phyloP scores from a whole-genome alignment of 805 yeast species.

The Priceomyces castillae region DNA sequence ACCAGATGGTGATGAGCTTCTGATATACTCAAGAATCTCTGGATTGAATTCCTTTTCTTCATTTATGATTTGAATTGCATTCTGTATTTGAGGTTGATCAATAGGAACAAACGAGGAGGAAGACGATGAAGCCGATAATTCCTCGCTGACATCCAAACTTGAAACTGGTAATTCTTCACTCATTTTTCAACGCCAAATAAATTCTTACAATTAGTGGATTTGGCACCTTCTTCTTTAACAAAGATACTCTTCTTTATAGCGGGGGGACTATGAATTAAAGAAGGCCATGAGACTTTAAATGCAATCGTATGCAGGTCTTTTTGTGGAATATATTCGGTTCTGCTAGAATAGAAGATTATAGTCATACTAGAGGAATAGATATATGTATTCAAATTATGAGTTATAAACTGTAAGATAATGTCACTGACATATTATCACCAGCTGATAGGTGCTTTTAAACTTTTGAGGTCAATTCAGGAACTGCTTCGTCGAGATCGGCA shows the following conservation, averaged over 20 bases:
- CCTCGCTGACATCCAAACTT: constrained; percentile 5
- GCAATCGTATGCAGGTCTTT: too few species aligned
- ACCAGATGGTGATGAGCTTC: constrained; percentile 25
- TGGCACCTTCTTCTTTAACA: too few species aligned
- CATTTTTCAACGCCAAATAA: constrained; percentile 2
- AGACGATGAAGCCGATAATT: constrained; percentile 20
- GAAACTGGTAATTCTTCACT: constrained; percentile 6
- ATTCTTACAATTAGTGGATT: too few species aligned
- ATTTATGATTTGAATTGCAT: constrained; percentile 61
- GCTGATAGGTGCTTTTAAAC: constrained; percentile 21
- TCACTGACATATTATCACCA: background rate
- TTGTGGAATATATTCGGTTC: too few species aligned
- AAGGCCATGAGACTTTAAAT: too few species aligned
- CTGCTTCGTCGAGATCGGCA: constrained; percentile 79
- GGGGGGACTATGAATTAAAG: too few species aligned
- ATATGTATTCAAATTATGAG: too few species aligned
- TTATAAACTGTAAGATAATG: too few species aligned
- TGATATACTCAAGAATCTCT: constrained; percentile 33
- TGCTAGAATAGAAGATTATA: too few species aligned
- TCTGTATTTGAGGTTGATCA: constrained; percentile 24
- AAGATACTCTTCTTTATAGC: too few species aligned
- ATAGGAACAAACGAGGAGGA: constrained; percentile 42
- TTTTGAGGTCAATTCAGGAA: constrained; percentile 89
- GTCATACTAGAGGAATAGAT: too few species aligned
- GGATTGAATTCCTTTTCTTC: constrained; percentile 55